A percentile compares a stretch with the other conserved stretches of the same genome.
phyloP scores from a whole-genome alignment of 176 grass and related monocot genomes.

The Juncus effusus region DNA sequence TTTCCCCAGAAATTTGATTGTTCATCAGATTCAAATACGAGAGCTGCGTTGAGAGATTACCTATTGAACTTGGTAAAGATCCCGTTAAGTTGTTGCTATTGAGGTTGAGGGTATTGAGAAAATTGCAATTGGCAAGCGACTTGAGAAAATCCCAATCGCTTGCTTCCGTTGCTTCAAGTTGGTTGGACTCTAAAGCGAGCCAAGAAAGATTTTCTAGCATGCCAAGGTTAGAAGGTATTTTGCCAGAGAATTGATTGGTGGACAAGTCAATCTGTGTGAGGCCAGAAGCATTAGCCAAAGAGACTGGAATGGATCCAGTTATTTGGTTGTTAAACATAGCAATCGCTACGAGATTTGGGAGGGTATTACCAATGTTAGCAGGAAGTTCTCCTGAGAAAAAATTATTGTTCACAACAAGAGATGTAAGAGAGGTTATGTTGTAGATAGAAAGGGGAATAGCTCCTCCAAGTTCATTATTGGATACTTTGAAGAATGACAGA shows the following conservation, averaged over 20 bases:
- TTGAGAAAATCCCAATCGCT: conserved; percentile 32
- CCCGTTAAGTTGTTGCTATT: conserved; percentile 15
- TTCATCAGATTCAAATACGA: conserved; percentile 22
- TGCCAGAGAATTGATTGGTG: conserved; percentile 58
- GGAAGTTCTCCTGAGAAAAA: conserved; percentile 64
- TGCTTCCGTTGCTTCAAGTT: conserved; percentile 19
- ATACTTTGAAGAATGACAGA: conserved; percentile 72
- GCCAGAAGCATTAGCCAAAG: conserved; percentile 40
- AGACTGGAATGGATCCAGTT: conserved; percentile 42
- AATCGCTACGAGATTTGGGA: conserved; percentile 56
- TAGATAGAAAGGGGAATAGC: conserved; percentile 52
- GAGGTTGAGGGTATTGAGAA: conserved; percentile 20
- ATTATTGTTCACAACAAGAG: conserved; percentile 53
- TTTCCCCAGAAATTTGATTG: conserved; percentile 30
- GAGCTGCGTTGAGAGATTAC: conserved; percentile 26
- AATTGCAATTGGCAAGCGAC: conserved; percentile 24
- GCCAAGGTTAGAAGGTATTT: conserved; percentile 72
- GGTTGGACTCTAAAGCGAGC: conserved; percentile 34
- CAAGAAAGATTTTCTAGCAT: conserved; percentile 72
- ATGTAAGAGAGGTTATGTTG: conserved; percentile 51
- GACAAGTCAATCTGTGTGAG: conserved; percentile 67
- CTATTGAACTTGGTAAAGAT: conserved; percentile 22
- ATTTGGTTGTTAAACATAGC: conserved; percentile 67
- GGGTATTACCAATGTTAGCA: conserved; percentile 41
- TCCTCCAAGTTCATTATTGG: conserved; percentile 61